A percentile compares a stretch with the other conserved stretches of the same genome.
Evolutionary conservation across 2,329 filamentous ascomycete genomes (phyloP).

Genomic region (Periglandula ipomoeae): DNA sequence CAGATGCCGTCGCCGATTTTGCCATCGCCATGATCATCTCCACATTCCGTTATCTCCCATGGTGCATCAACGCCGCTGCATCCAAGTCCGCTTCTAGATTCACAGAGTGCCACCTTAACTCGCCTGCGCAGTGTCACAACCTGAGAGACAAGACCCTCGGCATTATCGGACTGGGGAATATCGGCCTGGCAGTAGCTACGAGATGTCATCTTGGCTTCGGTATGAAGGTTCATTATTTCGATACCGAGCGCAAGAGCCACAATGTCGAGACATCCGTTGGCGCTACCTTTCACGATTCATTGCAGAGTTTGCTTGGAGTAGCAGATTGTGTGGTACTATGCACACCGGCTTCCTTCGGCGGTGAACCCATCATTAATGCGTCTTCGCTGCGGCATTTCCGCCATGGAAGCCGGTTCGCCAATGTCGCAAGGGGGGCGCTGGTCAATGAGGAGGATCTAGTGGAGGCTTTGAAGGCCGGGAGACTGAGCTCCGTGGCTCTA

Average conservation of each 20-base stretch:
- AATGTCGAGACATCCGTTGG: conserved; percentile 30
- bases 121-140: conserved; percentile 53
- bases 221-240: conserved; percentile 58
- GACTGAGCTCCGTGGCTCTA: conserved; percentile 44
- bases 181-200: conserved; percentile 53
- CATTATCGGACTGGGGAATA: conserved; percentile 60
- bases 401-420: conserved; percentile 50
- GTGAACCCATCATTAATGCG: conserved; percentile 34
- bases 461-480: conserved; percentile 44
- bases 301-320: conserved; percentile 41
- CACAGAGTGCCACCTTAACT: conserved; percentile 47
- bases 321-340: conserved; percentile 56
- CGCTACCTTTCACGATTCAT: conserved; percentile 40
- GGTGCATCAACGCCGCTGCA: conserved; percentile 50
- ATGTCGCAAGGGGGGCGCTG: conserved; percentile 55
- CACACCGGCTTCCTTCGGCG: conserved; percentile 38
- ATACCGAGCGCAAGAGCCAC: conserved; percentile 41
- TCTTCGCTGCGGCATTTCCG: conserved; percentile 42
- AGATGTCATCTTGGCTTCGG: conserved; percentile 44
- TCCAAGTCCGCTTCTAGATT: conserved; percentile 32
- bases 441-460: conserved; percentile 57
- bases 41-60: conserved; percentile 59
- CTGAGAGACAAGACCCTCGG: conserved; percentile 53
- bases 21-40: conserved; percentile 60
- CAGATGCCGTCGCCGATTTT: conserved; percentile 65